A percentile compares a stretch with the other conserved stretches of the same genome.
Evolutionary conservation across 164 flowering plant genomes (phyloP).

Genomic region (Cinnamomum micranthum): DNA sequence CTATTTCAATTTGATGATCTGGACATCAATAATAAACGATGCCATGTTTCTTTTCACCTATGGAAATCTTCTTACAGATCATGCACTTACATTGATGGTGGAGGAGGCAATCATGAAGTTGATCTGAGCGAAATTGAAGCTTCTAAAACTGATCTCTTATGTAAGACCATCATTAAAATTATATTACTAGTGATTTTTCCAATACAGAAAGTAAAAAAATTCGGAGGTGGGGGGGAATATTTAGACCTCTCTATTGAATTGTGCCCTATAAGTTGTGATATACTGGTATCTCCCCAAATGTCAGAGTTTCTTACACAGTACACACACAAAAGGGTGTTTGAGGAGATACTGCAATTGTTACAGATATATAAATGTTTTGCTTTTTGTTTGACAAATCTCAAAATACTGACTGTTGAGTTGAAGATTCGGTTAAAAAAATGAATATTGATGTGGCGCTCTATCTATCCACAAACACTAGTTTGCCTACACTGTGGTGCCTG

Average conservation of each 20-base stretch:
- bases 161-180: slow-evolving; percentile 33
- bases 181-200: background rate
- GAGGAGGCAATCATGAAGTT: slow-evolving; percentile 57
- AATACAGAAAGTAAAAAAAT: background rate
- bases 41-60: background rate
- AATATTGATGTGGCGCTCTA: background rate
- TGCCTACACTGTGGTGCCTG: background rate
- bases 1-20: background rate
- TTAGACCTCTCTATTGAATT: background rate
- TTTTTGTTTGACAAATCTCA: background rate
- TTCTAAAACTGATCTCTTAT: slow-evolving; percentile 53
- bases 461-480: background rate
- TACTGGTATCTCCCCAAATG: background rate
- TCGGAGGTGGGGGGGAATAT: no score
- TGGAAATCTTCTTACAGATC: slow-evolving; percentile 39
- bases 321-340: no score
- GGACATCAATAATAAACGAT: background rate
- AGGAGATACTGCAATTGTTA: no score
- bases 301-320: no score
- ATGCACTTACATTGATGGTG: slow-evolving; percentile 58
- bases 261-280: no score
- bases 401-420: background rate
- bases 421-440: no score
- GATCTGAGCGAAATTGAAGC: slow-evolving; percentile 40
- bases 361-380: no score